Percentiles rank a stretch among this genome's conserved stretches.
These are phyloP conservation scores for Rhodotorula sp. DNA, from an alignment of 1,284 basidiomycete genomes.

Conservation along the genomic window DNA sequence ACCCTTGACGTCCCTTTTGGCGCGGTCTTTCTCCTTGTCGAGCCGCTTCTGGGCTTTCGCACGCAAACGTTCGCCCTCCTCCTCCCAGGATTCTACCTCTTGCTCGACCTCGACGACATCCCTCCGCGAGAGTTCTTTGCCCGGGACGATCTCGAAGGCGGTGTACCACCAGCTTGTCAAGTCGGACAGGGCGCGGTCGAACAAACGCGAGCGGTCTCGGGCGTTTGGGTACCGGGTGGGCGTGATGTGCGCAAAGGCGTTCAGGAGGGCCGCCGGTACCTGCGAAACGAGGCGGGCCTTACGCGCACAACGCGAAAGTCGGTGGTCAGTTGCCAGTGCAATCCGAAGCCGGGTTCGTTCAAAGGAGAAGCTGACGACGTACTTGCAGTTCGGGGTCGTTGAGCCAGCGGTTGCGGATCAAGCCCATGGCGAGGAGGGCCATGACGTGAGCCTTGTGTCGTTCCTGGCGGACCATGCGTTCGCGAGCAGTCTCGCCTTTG, in stretches of 20 bases:
- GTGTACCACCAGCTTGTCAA: slow-evolving; percentile 80
- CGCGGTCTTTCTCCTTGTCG: background rate
- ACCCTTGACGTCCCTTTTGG: slow-evolving; percentile 11
- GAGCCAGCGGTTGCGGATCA: slow-evolving; percentile 76
- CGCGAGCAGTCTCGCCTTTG: slow-evolving; percentile 49
- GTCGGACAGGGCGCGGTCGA: slow-evolving; percentile 71
- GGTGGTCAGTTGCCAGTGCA: background rate
- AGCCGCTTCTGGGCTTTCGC: background rate
- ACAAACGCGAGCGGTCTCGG: slow-evolving; percentile 74
- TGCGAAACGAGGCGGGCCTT: slow-evolving; percentile 72
- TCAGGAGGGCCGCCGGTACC: slow-evolving; percentile 73
- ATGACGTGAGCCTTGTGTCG: slow-evolving; percentile 85
- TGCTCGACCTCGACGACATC: slow-evolving; percentile 24
- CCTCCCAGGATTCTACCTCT: slow-evolving; percentile 31
- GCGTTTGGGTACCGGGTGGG: slow-evolving; percentile 78
- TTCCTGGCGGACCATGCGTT: slow-evolving; percentile 69
- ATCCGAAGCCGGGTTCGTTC: background rate
- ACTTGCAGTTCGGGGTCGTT: slow-evolving; percentile 82
- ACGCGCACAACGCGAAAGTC: background rate
- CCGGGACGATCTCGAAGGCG: slow-evolving; percentile 58
- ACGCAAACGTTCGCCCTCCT: slow-evolving; percentile 4
- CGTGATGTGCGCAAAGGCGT: slow-evolving; percentile 72
- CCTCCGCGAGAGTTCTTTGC: slow-evolving; percentile 11
- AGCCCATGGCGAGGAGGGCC: slow-evolving; percentile 70
- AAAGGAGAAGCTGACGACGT: slow-evolving; percentile 7